Evolutionary conservation across 495 filamentous ascomycete species (phyloP).

Genomic region (Aspergillus incahuasiensis): DNA sequence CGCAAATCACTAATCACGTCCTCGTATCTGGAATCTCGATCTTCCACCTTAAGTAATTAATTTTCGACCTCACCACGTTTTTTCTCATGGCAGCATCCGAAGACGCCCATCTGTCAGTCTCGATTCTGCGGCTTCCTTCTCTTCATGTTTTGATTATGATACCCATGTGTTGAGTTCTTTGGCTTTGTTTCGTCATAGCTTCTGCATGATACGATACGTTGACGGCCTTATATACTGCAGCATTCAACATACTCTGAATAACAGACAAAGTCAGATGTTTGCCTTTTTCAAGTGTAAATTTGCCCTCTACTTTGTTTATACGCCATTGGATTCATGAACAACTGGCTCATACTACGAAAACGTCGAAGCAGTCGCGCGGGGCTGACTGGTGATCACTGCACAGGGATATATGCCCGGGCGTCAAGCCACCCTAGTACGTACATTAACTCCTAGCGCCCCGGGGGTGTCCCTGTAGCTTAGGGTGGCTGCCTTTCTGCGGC

Average conservation of each 20-base stretch:
- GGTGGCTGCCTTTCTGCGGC: too few relatives aligned
- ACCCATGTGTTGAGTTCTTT: constrained; percentile 23
- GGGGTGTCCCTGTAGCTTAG: too few relatives aligned
- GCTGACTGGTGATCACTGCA: too few relatives aligned
- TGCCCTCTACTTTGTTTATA: too few relatives aligned
- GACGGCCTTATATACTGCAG: constrained; percentile 6
- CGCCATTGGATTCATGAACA: too few relatives aligned
- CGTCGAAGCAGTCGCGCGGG: too few relatives aligned
- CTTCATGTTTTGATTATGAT: constrained; percentile 15
- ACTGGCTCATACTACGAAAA: too few relatives aligned
- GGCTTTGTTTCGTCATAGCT: constrained; percentile 11
- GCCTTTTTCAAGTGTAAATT: neutral
- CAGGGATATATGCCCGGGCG: too few relatives aligned
- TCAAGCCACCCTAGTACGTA: too few relatives aligned
- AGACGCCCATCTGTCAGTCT: constrained; percentile 4
- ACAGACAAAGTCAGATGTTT: neutral
- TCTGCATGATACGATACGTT: constrained; percentile 10
- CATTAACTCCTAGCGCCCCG: too few relatives aligned
- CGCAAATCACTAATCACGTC: neutral
- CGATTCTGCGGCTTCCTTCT: constrained; percentile 5
- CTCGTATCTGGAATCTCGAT: neutral
- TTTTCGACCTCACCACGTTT: neutral
- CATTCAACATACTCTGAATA: neutral
- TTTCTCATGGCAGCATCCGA: neutral
- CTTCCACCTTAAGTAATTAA: neutral